Percentiles rank a stretch among this genome's conserved stretches.
Evolutionary conservation across 352 stramenopile species (phyloP).

Genomic region (Phytophthora pluvialis): DNA sequence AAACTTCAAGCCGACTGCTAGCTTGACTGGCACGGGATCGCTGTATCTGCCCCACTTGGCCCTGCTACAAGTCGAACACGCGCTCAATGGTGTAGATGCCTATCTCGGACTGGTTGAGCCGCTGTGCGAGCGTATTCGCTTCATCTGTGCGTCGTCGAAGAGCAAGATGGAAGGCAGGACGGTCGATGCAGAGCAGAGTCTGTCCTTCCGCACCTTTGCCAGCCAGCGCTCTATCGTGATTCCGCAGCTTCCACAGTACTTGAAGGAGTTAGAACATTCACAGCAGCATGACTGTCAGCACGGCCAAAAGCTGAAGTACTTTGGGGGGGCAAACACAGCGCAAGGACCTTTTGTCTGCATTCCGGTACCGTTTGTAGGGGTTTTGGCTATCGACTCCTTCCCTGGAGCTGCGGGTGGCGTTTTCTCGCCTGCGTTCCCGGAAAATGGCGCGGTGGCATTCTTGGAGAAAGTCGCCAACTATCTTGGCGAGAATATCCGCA

Average conservation of each 20-base stretch:
- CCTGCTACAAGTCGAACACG: slow-evolving; percentile 57
- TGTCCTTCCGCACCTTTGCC: slow-evolving; percentile 62
- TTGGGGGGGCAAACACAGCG: slow-evolving; percentile 16
- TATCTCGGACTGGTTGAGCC: slow-evolving; percentile 72
- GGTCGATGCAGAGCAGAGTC: slow-evolving; percentile 46
- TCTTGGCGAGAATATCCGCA: slow-evolving; percentile 54
- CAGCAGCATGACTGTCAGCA: slow-evolving; percentile 26
- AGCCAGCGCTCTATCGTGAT: slow-evolving; percentile 58
- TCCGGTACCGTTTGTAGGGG: slow-evolving; percentile 72
- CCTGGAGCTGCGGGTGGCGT: slow-evolving; percentile 54
- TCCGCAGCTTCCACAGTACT: slow-evolving; percentile 42
- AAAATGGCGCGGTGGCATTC: slow-evolving; percentile 62
- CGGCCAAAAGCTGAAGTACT: slow-evolving; percentile 37
- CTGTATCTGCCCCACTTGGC: slow-evolving; percentile 53
- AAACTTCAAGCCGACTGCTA: slow-evolving; percentile 36
- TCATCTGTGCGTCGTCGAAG: slow-evolving; percentile 49
- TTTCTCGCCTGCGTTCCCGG: slow-evolving; percentile 55
- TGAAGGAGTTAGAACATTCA: slow-evolving; percentile 23
- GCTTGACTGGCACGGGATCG: slow-evolving; percentile 9
- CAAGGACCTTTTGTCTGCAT: slow-evolving; percentile 65
- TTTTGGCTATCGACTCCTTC: slow-evolving; percentile 74
- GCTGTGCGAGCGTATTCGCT: slow-evolving; percentile 55
- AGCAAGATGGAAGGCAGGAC: slow-evolving; percentile 61
- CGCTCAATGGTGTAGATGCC: slow-evolving; percentile 65
- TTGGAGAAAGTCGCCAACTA: slow-evolving; percentile 54